These are phyloP conservation scores for Suhomyces bribrorum DNA, from an alignment of 1,139 yeast species.

Conservation along the genomic window DNA sequence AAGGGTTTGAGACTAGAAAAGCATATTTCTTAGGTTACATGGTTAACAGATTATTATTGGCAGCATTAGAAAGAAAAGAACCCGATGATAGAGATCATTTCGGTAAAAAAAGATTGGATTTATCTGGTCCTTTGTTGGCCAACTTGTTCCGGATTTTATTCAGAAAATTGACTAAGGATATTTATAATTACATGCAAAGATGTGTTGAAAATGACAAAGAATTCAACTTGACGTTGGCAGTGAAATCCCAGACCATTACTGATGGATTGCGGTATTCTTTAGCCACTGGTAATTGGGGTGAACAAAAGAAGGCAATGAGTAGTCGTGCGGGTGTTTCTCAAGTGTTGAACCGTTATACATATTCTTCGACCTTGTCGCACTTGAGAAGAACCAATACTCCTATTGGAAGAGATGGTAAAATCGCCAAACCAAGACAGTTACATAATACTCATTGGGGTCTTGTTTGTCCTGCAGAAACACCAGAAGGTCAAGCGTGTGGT, in stretches of 20 bases:
- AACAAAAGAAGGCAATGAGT: slow-evolving; percentile 98
- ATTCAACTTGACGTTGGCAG: slow-evolving; percentile 93
- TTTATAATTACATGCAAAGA: slow-evolving; percentile 97
- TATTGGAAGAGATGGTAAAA: slow-evolving; percentile 97
- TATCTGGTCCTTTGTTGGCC: slow-evolving; percentile 97
- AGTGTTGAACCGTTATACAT: slow-evolving; percentile 95
- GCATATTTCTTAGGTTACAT: slow-evolving; percentile 97
- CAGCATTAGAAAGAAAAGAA: slow-evolving; percentile 96
- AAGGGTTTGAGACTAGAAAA: slow-evolving; percentile 94
- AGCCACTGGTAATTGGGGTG: slow-evolving; percentile 99
- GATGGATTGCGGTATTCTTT: slow-evolving; percentile 96
- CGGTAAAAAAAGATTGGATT: slow-evolving; percentile 96
- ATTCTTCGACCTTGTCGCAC: slow-evolving; percentile 95
- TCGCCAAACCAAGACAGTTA: slow-evolving; percentile 97
- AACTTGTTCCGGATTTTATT: slow-evolving; percentile 91
- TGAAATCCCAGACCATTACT: slow-evolving; percentile 94
- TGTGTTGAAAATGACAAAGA: slow-evolving; percentile 98
- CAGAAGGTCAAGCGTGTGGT: slow-evolving; percentile 99
- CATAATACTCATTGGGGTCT: slow-evolving; percentile 99
- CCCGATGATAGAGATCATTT: slow-evolving; percentile 99
- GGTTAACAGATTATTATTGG: slow-evolving; percentile 90
- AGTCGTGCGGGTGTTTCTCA: slow-evolving; percentile 99
- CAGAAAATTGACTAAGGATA: slow-evolving; percentile 91
- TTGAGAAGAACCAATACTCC: slow-evolving; percentile 98
- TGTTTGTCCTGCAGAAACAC: slow-evolving; percentile 99